Evolutionary conservation across 352 stramenopile genomes (phyloP).

Genomic region (Phytophthora foliorum): DNA sequence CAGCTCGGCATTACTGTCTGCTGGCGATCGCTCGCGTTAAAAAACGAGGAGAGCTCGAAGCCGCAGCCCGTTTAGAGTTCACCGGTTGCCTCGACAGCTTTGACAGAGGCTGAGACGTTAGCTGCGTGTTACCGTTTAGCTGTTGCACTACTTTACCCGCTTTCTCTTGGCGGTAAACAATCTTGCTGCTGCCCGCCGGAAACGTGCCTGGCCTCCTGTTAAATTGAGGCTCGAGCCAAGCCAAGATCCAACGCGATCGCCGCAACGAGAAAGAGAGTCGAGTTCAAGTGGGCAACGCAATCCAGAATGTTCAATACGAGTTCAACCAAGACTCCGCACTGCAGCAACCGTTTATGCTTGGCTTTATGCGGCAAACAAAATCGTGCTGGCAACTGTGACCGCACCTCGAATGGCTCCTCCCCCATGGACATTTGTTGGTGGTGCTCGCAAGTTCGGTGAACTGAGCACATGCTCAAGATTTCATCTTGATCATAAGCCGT

Average conservation of each 20-base stretch:
- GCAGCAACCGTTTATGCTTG: not conserved
- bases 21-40: not conserved
- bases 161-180: conserved; percentile 9
- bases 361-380: not conserved
- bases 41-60: not conserved
- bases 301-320: not conserved
- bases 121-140: conserved; percentile 1
- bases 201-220: not conserved
- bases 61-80: not conserved
- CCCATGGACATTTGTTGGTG: not conserved
- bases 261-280: not conserved
- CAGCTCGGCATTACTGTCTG: too few species aligned
- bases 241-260: too few species aligned
- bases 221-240: too few species aligned
- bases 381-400: not conserved
- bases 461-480: not conserved
- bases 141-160: not conserved
- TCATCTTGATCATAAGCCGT: not conserved
- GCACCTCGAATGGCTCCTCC: not conserved
- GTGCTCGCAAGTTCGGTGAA: not conserved
- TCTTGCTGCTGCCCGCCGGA: conserved; percentile 3
- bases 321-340: not conserved
- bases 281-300: not conserved
- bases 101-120: not conserved
- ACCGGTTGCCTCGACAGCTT: not conserved